phyloP scores from a whole-genome alignment of 805 yeast genomes.

The Yarrowia porcina region DNA sequence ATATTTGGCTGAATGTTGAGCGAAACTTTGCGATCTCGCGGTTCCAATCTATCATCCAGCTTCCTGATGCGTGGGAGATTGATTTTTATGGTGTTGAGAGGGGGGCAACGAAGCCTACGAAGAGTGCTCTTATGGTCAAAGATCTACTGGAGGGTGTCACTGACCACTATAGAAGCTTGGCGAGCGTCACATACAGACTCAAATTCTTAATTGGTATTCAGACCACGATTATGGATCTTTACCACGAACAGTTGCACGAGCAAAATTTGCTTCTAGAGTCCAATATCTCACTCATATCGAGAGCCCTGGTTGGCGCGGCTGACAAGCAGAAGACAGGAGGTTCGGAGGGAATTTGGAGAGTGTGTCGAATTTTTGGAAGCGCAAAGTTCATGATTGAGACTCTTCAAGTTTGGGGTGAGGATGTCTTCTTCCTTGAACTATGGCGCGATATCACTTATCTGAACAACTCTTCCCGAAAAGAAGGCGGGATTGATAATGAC shows the following conservation, averaged over 20 bases:
- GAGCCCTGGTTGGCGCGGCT: conserved; percentile 39
- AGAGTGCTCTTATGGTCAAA: conserved; percentile 55
- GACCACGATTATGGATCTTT: conserved; percentile 52
- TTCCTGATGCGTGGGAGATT: conserved; percentile 51
- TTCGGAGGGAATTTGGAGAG: conserved; percentile 41
- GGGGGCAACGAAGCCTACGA: conserved; percentile 56
- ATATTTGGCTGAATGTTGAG: conserved; percentile 55
- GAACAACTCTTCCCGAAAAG: not conserved
- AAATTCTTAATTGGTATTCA: conserved; percentile 59
- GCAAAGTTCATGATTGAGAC: conserved; percentile 41
- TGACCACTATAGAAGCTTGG: conserved; percentile 45
- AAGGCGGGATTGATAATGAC: not conserved
- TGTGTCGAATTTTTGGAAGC: conserved; percentile 43
- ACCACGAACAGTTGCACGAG: conserved; percentile 44
- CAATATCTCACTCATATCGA: conserved; percentile 38
- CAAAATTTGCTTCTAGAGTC: conserved; percentile 47
- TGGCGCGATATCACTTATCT: conserved; percentile 37
- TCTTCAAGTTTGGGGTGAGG: conserved; percentile 46
- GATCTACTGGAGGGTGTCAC: conserved; percentile 58
- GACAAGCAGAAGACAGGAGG: conserved; percentile 35
- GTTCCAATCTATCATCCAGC: conserved; percentile 50
- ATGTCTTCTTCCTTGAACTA: conserved; percentile 44
- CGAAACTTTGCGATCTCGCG: conserved; percentile 44
- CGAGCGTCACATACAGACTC: conserved; percentile 52
- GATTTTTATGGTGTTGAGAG: conserved; percentile 53